Base-by-base conservation (phyloP, 345 rosid species). In the Gossypium anomalum region DNA sequence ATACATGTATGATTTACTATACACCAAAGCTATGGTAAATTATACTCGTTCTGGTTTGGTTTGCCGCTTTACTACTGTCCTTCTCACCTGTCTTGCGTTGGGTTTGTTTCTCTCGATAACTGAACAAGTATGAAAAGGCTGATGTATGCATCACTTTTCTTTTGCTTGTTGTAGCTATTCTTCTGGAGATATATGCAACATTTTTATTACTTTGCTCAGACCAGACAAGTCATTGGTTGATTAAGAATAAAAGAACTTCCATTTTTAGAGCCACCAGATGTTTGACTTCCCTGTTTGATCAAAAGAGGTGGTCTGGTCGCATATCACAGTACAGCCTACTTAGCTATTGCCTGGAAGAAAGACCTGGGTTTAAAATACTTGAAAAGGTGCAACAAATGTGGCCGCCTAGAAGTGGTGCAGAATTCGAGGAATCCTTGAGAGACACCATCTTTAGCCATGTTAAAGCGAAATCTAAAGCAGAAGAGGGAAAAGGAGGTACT, bases 1-100 rank as follows among this genome's bases (percentile, higher is more conserved):
- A 7, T 72, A 79, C 60, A 57, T 69, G 59, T 80, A 80, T 45
- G 83, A 80, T 63, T 9, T 70, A 34, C 64, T 80, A 2, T 77
- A 73, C 62, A 77, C 78, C 20, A 81, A 81, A 60, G 74, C 76
- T n/a, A 1, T 12, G 4, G 53, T 27, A 7, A 53, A n/a, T 45
- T 68, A 60, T 10, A 52, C 44, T 9, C 2, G 0, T 2, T 45
- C 9, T 41, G 80, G 76, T 17, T 7, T 63, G 7, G 10, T 12
- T 19, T 20, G 62, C 27, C 81, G 81, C 19, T 4, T 57, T 1
- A 2, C 51, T n/a, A 67, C 74, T 2, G 61, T 52, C 25, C 2
- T 0, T 13, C 14, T 69, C 49, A 53, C 71, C 25, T 12, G 2
- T 11, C 0, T 43, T 7, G 70, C 55, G 4, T 27, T 78, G 57